These are phyloP conservation scores for Asterella californica DNA, from an alignment of 225 moss, liverwort and hornwort genomes.

Conservation along the genomic window DNA sequence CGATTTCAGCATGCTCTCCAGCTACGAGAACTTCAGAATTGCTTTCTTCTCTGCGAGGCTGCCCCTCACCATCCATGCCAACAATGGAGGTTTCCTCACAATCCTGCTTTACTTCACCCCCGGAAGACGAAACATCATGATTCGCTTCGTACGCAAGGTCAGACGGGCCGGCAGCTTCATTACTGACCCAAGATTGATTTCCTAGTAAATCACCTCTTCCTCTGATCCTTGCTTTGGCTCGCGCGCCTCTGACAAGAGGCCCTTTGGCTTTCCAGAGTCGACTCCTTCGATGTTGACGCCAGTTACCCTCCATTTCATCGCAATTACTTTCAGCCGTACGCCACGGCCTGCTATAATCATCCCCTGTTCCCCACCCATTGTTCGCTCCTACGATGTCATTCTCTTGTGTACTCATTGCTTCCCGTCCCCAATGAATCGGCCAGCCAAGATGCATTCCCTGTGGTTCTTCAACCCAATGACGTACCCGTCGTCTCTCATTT, in stretches of 20 bases:
- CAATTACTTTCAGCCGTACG: background rate
- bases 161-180: background rate
- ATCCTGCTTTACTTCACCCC: background rate
- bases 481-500: background rate
- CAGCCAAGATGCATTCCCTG: background rate
- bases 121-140: background rate
- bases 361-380: background rate
- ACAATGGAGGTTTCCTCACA: background rate
- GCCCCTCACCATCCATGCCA: background rate
- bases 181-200: background rate
- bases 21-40: background rate
- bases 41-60: background rate
- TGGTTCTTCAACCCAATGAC: background rate
- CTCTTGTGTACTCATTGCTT: background rate
- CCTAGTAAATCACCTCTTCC: background rate
- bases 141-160: background rate
- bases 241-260: background rate
- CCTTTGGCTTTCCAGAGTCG: background rate
- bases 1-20: background rate
- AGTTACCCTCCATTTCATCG: background rate
- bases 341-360: background rate
- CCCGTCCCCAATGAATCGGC: background rate
- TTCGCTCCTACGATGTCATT: background rate
- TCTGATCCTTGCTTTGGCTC: background rate
- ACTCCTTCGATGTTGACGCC: background rate